Percentiles rank a stretch among this genome's conserved stretches.
Evolutionary conservation across 805 yeast genomes (phyloP).

Genomic region (Tetrapisispora namnaoensis): DNA sequence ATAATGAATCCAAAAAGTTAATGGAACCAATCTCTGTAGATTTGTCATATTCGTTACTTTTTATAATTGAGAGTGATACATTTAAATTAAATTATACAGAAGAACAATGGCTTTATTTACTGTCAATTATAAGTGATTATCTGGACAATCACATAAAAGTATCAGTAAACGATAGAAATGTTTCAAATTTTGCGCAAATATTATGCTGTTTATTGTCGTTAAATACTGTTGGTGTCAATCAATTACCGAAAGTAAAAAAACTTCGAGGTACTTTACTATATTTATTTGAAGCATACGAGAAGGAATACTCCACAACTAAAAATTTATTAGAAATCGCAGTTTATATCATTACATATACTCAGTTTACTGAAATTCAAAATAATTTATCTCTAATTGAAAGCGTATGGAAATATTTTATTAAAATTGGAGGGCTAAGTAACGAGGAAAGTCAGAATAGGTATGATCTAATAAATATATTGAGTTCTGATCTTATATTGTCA

Average conservation of each 20-base stretch:
- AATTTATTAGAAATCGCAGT: constrained; percentile 37
- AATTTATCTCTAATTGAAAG: constrained; percentile 32
- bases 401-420: constrained; percentile 31
- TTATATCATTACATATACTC: constrained; percentile 33
- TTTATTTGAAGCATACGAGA: constrained; percentile 16
- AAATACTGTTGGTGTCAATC: constrained; percentile 17
- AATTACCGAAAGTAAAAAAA: constrained; percentile 8
- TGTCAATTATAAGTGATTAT: constrained; percentile 9
- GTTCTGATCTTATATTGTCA: constrained; percentile 24
- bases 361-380: constrained; percentile 32
- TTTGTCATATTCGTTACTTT: constrained; percentile 16
- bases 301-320: constrained; percentile 27
- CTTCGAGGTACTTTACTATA: constrained; percentile 13
- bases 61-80: constrained; percentile 12
- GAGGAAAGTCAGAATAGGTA: constrained; percentile 37
- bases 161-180: constrained; percentile 19
- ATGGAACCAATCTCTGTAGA: constrained; percentile 17
- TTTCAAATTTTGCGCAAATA: constrained; percentile 20
- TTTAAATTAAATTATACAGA: constrained; percentile 19
- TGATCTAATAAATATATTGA: constrained; percentile 36
- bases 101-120: constrained; percentile 19
- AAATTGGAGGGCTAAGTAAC: constrained; percentile 34
- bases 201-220: constrained; percentile 17
- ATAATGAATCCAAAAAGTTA: constrained; percentile 6
- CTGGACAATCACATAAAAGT: constrained; percentile 9